Evolutionary conservation across 306 rosid species (phyloP).

Genomic region (Mimosa pudica): DNA sequence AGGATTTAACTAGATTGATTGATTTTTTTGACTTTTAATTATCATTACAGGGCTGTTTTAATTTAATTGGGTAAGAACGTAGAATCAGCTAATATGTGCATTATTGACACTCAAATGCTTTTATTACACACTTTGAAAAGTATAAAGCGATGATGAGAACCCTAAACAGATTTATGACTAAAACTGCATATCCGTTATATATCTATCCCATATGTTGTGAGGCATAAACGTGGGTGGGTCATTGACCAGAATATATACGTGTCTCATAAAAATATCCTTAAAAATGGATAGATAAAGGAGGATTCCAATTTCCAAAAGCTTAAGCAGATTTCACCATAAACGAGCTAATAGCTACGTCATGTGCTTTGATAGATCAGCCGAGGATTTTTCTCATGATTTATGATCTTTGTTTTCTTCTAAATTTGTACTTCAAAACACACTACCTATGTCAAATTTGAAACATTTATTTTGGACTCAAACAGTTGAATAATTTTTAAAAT

Average conservation of each 20-base stretch:
- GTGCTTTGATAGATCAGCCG: background rate
- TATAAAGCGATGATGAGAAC: background rate
- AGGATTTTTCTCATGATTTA: background rate
- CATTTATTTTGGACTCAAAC: no score
- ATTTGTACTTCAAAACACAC: background rate
- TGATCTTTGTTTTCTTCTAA: background rate
- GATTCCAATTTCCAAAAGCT: background rate
- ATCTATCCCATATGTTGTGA: background rate
- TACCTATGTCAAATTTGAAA: background rate
- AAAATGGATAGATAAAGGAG: background rate
- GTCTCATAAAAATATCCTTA: background rate
- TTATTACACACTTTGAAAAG: background rate
- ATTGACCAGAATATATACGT: background rate
- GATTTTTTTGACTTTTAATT: background rate
- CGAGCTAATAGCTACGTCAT: background rate
- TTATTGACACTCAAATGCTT: background rate
- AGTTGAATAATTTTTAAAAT: background rate
- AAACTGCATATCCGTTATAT: conserved; percentile 9
- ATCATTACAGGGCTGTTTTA: background rate
- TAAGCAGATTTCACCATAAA: background rate
- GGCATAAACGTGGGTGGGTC: conserved; percentile 8
- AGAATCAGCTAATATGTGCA: background rate
- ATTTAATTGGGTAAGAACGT: background rate
- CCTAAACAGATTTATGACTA: conserved; percentile 21
- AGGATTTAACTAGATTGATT: background rate